Evolutionary conservation across 2,329 filamentous ascomycete species (phyloP).

Genomic region (Pseudomassariella vexata): DNA sequence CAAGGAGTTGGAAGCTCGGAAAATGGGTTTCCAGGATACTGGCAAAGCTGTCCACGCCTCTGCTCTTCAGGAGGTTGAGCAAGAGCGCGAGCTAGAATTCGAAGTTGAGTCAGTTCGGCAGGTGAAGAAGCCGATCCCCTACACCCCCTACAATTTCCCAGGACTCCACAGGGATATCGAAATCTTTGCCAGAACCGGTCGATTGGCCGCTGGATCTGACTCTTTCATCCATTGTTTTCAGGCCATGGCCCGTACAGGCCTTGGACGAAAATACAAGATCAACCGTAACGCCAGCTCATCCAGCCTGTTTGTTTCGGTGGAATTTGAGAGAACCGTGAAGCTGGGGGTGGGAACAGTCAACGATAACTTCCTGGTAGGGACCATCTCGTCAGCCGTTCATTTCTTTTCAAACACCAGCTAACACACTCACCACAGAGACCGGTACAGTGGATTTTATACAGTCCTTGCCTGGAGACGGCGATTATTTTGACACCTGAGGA

Average conservation of each 20-base stretch:
- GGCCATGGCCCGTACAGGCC: slow-evolving; percentile 28
- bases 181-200: slow-evolving; percentile 38
- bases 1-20: slow-evolving; percentile 26
- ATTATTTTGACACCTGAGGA: slow-evolving; percentile 59
- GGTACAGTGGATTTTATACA: slow-evolving; percentile 58
- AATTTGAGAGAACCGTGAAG: slow-evolving; percentile 43
- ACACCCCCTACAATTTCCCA: slow-evolving; percentile 32
- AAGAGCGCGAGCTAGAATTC: slow-evolving; percentile 53
- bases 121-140: slow-evolving; percentile 38
- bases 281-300: slow-evolving; percentile 10
- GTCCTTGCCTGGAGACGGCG: slow-evolving; percentile 34
- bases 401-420: too few relatives aligned
- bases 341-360: slow-evolving; percentile 15
- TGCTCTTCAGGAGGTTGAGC: slow-evolving; percentile 53
- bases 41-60: slow-evolving; percentile 40
- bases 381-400: too few relatives aligned
- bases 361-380: slow-evolving; percentile 31
- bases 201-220: slow-evolving; percentile 27
- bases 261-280: slow-evolving; percentile 28
- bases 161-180: slow-evolving; percentile 42
- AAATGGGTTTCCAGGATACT: slow-evolving; percentile 22
- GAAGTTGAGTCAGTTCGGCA: slow-evolving; percentile 54
- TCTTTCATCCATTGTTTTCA: slow-evolving; percentile 35
- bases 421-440: too few relatives aligned
- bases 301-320: slow-evolving; percentile 30